phyloP scores from a whole-genome alignment of 345 rosid species.

The Populus nigra region DNA sequence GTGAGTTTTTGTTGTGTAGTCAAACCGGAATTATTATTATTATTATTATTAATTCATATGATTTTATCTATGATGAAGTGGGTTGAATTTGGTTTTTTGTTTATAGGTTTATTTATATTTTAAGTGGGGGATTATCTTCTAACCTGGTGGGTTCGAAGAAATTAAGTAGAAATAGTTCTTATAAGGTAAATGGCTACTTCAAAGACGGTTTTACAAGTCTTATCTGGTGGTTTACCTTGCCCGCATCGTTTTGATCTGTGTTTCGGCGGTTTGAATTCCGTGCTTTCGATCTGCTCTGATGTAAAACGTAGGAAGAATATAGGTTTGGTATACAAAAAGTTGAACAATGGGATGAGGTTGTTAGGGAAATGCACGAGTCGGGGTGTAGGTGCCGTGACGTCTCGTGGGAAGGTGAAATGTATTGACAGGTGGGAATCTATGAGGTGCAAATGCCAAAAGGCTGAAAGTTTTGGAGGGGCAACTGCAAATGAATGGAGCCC shows the following conservation, averaged over 20 bases:
- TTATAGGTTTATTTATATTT: not conserved
- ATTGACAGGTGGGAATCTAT: constrained; percentile 14
- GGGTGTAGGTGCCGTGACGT: not conserved
- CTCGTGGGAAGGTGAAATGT: not conserved
- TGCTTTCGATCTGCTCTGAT: constrained; percentile 16
- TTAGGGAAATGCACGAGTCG: constrained; percentile 5
- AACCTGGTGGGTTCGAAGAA: not conserved
- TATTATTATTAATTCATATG: no score
- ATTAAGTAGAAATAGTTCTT: not conserved
- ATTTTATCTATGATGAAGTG: no score
- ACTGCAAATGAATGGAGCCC: constrained; percentile 26
- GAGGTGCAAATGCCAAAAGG: constrained; percentile 44
- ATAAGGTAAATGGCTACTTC: constrained; percentile 38
- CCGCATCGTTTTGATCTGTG: constrained; percentile 18
- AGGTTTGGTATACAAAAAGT: constrained; percentile 13
- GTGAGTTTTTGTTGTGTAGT: no score
- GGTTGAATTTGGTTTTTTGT: not conserved
- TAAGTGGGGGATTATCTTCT: not conserved
- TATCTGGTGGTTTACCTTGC: constrained; percentile 25
- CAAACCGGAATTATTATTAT: no score
- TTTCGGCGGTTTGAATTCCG: constrained; percentile 24
- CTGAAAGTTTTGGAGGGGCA: constrained; percentile 35
- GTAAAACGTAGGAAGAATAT: constrained; percentile 14
- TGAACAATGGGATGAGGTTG: constrained; percentile 17
- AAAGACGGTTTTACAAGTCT: constrained; percentile 38